Base-by-base conservation (phyloP, 257 asterid genomes). In the Ophiorrhiza pumila region DNA sequence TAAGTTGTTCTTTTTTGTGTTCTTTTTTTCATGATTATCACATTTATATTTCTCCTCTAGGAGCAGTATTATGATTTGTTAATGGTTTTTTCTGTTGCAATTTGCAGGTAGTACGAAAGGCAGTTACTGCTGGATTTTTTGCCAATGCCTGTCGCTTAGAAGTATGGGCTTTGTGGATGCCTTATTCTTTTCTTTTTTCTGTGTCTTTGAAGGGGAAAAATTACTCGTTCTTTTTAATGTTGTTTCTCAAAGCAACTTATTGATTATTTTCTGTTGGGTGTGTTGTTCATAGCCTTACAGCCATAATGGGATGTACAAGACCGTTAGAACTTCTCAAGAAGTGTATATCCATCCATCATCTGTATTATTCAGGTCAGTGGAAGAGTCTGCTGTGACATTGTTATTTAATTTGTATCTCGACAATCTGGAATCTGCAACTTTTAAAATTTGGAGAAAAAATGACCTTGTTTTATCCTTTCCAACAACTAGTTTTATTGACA, bases 341-440 rank as follows among this genome's bases (percentile, higher is more conserved):
- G 99, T 92, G 42, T 90, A 90, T 69, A 85, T 95, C 74, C 98
- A 95, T 80, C 99, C 98, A 78, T 95, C 98, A 43, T 94, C 98
- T 11, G 93, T 91, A 75, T 74, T 94, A 85, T 94, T 94, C 90
- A 90, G 99, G 99, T 90, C 69, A 69, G 78, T 72, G 25, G 71
- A 76, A 49, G 67, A 34, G 22, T 52, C 31, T 73, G 46, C 47
- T 7, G 0, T 43, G 35, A 46, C 18, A 9, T 45, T 47, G 23
- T 29, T 23, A 8, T 7, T 4, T 29, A 7, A 27, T 62, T 59
- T 52, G 17, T 56, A 22, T n/a, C 23, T 15, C 8, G 29, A 4
- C 34, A 17, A 29, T n/a, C 11, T 45, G 59, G n/a, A 31, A 2
- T 35, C 35, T 20, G 15, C 22, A 63, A 39, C 9, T 11, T 31